Evolutionary conservation across 176 grass and related monocot genomes (phyloP), one percentile per base, ranked within the genome.

Genomic region (Secale cereale): DNA sequence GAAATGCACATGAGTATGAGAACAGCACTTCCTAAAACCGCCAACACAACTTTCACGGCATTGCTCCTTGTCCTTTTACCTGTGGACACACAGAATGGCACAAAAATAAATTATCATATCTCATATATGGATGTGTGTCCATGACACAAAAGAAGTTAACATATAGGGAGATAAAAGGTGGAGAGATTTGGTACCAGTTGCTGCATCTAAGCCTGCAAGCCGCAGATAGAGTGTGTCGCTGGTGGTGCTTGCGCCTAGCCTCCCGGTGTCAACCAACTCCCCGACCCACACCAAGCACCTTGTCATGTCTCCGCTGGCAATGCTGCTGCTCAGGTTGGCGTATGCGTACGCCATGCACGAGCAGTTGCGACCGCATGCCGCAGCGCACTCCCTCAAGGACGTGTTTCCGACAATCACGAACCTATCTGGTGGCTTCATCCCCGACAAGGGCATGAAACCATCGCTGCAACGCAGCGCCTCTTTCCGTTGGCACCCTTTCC

Each of bases 251-350:
- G 3, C 5, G 4, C 23, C 15, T 2, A 45, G 5, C 68, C 43
- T 60, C 64, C 36, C 75, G 8, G 67, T 84, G 60, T 89, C 91
- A 4, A 81, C 14, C 10, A 94, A 46, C 16, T 94, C 87, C 59
- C 66, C 50, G 0, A 9, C 45, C 88, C 81, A 88, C 11, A 80
- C 61, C 20, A 94, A 61, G 25, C 91, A 93, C 19, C 78, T 70
- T 64, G 76, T 59, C 23, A 10, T 43, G 60, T 31, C 62, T 35
- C 15, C 4, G 46, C 16, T 69, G 0, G 10, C 20, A 8, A 1
- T 31, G 28, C 63, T 27, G 28, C 14, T 16, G 28, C 63, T 17
- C 2, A 31, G 14, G 63, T 31, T 65, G 63, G 63, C 14, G 28
- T 31, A 65, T 0, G 63, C 63, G 3, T 65, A 65, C 0, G 14